Base-by-base conservation (phyloP, 805 yeast species). In the Starmerella stellata region DNA sequence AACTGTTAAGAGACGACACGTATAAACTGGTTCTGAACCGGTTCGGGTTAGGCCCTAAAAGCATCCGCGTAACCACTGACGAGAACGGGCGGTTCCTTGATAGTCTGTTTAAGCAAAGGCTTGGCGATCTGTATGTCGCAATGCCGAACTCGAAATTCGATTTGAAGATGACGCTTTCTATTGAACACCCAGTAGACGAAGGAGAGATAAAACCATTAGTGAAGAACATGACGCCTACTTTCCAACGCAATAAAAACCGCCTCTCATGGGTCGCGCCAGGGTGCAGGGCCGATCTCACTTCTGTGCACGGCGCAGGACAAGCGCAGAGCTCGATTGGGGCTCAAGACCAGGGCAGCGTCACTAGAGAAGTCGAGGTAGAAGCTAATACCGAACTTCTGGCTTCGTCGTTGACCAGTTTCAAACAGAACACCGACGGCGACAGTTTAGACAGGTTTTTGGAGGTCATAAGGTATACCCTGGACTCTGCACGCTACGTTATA, bases 71-170 rank as follows among this genome's bases (percentile, higher is more conserved):
- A 17, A 43, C 57, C 5, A 44, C 37, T 18, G 54, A 50, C 39
- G 56, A 53, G 27, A 38, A 41, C 5, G 54, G 50, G 30, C 42
- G 46, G 4, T 37, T 50, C 15, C 72, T 74, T 37, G 74, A 72
- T 24, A 75, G 75, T 32, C 78, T 83, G 38, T 74, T 73, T 43
- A 83, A 83, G 52, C 69, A 71, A 47, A 65, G 87, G 39, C 60
- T 82, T n/a, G 70, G 81, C 2, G 82, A 78, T 52, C 56, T 85
- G 40, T 67, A 71, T 50, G 63, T 83, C 17, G 74, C 70, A 51
- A 68, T 77, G 39, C 95, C 95, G 3, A 75, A 78, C 45, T 71
- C 78, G 24, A 65, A 74, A 57, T 75, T 74, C 53, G 95, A 83
- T 58, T 63, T 76, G 48, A 68, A 93, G 48, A 61, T 83, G 28